Evolutionary conservation across 805 yeast genomes (phyloP), one percentile per base, ranked within the genome.

Genomic region (Ogataea parapolymorpha): DNA sequence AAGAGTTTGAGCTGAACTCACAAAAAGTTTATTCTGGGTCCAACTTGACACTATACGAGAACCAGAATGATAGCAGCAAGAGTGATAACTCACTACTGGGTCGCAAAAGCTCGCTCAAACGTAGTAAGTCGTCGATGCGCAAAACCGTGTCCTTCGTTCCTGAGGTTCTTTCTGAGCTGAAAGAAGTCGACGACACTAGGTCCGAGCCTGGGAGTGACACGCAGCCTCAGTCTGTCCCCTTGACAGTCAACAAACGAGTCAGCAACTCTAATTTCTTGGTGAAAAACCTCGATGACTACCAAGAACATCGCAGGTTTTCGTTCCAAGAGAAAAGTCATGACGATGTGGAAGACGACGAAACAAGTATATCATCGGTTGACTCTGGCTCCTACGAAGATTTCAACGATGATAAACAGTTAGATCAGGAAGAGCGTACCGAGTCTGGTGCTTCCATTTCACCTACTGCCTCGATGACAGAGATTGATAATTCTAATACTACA

Each of bases 171-270:
- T 42, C 50, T 15, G 49, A 48, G 22, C 37, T 48, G 10, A 29
- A 36, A 4, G 57, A 54, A 17, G 58, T 58, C 11, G 70, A 67
- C 10, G 75, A 70, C 17, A 55, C 55, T 32, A 51, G 50, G 23
- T 58, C 68, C 2, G 78, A 73, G 38, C 62, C 68, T 4, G 53
- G 69, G 18, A 68, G 74, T 46, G 77, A 73, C 33, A 46, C 63
- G 0, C 65, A 55, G 35, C 64, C 68, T 4, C 53, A 51, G 22
- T 68, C 65, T 8, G 35, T 38, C 3, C 27, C 37, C 7, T 43
- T 56, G 11, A n/a, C 49, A 13, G 47, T 58, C 7, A 51, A 47
- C 18, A 62, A 63, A 30, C 48, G 63, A 18, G 45, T 56, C 6
- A 54, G 58, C 37, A 51, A 44, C 22, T 41, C 58, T 3, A 64